phyloP scores from a whole-genome alignment of 2,329 filamentous ascomycete species.

The Penicillium fuscoglaucum region DNA sequence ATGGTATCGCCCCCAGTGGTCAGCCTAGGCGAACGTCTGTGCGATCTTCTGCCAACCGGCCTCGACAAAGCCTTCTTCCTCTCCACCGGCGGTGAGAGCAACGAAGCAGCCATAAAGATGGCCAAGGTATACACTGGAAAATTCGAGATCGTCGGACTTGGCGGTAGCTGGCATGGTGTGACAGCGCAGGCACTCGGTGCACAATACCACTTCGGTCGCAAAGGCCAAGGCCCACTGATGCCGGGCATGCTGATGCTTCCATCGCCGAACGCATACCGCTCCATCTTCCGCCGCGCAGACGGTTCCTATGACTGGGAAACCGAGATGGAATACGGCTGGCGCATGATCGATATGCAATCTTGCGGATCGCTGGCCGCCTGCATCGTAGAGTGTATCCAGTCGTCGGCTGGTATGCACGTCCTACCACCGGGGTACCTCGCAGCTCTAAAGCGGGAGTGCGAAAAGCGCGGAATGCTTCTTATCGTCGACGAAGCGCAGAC shows the following conservation, averaged over 20 bases:
- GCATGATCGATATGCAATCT: conserved; percentile 59
- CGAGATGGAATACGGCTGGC: conserved; percentile 63
- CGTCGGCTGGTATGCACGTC: conserved; percentile 60
- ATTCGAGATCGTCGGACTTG: conserved; percentile 63
- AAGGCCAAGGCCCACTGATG: conserved; percentile 38
- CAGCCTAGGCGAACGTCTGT: conserved; percentile 52
- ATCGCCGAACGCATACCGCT: conserved; percentile 61
- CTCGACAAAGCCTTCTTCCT: conserved; percentile 60
- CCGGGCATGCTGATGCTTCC: conserved; percentile 61
- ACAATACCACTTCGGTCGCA: conserved; percentile 37
- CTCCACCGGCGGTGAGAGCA: conserved; percentile 58
- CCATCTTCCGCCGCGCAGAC: conserved; percentile 59
- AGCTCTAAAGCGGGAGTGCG: conserved; percentile 57
- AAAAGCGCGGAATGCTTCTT: conserved; percentile 56
- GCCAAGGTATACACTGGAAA: conserved; percentile 65
- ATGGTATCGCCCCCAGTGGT: conserved; percentile 62
- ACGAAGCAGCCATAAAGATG: conserved; percentile 64
- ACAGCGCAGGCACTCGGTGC: conserved; percentile 55
- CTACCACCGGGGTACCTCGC: conserved; percentile 60
- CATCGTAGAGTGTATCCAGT: conserved; percentile 62
- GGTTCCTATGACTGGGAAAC: conserved; percentile 65
- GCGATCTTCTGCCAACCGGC: conserved; percentile 47
- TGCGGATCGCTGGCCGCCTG: conserved; percentile 64
- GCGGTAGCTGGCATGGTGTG: conserved; percentile 62
- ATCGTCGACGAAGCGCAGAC: conserved; percentile 64